These are phyloP conservation scores for Penicillium italicum DNA, from an alignment of 2,329 filamentous ascomycete genomes.

Conservation along the genomic window DNA sequence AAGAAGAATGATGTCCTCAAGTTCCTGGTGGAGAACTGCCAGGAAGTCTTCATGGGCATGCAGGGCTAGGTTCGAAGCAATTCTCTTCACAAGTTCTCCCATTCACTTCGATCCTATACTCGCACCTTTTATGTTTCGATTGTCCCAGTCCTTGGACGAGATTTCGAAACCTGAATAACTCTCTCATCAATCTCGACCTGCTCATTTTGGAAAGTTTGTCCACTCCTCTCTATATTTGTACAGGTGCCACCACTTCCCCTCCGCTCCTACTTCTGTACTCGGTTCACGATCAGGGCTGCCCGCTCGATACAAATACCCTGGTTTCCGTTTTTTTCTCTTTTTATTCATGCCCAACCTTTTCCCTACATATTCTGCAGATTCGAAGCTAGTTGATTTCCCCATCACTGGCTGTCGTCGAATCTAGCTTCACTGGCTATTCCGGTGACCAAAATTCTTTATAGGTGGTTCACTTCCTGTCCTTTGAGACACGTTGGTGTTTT, in stretches of 20 bases:
- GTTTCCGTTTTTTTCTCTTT: slow-evolving; percentile 15
- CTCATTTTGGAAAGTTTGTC: not conserved
- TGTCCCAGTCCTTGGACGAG: not conserved
- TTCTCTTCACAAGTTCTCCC: not conserved
- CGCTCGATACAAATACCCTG: slow-evolving; percentile 34
- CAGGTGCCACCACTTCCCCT: slow-evolving; percentile 6
- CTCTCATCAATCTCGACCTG: not conserved
- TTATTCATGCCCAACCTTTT: slow-evolving; percentile 13
- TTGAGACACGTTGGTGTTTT: slow-evolving; percentile 1
- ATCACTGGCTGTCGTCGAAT: not conserved
- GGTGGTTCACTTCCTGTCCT: slow-evolving; percentile 11
- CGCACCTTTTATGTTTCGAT: not conserved
- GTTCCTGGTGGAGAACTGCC: slow-evolving; percentile 86
- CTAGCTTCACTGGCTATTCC: not conserved
- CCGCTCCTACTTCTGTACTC: not conserved
- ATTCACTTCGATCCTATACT: not conserved
- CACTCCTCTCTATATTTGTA: not conserved
- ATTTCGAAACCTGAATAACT: not conserved
- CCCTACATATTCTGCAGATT: slow-evolving; percentile 32
- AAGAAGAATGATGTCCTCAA: slow-evolving; percentile 88
- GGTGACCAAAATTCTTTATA: slow-evolving; percentile 9
- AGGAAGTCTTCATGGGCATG: slow-evolving; percentile 65
- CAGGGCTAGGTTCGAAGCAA: slow-evolving; percentile 21
- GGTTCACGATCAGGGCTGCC: slow-evolving; percentile 28
- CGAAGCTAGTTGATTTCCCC: slow-evolving; percentile 29